Conservation (phyloP, 2,329 filamentous ascomycete genomes). For the Boeremia exigua region DNA sequence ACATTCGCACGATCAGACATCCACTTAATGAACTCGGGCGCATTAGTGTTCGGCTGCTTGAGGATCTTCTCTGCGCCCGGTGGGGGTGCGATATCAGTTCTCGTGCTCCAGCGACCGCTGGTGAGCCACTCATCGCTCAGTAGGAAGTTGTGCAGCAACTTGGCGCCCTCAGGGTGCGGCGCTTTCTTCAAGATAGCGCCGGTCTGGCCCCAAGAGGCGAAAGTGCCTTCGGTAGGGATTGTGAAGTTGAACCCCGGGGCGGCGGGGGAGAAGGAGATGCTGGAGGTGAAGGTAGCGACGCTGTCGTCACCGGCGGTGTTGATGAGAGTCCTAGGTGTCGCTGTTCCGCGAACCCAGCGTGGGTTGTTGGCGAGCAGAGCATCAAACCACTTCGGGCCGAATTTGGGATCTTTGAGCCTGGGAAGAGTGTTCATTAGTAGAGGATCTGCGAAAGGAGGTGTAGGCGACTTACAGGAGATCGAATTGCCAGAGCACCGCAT, state of each 20-base stretch:
- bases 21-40: conserved; percentile 48
- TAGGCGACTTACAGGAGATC: conserved; percentile 49
- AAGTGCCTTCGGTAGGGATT: conserved; percentile 47
- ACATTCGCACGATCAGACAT: conserved; percentile 53
- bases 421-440: not conserved
- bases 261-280: not conserved
- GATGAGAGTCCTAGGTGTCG: conserved; percentile 51
- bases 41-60: conserved; percentile 45
- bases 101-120: conserved; percentile 45
- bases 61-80: conserved; percentile 38
- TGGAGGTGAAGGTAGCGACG: conserved; percentile 26
- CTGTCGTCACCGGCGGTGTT: conserved; percentile 28
- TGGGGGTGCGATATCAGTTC: conserved; percentile 43
- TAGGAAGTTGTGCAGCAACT: conserved; percentile 58
- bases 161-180: conserved; percentile 58
- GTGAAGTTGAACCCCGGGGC: conserved; percentile 6
- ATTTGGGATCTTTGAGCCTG: conserved; percentile 36
- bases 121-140: conserved; percentile 52
- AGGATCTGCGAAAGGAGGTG: not conserved
- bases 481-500: conserved; percentile 61
- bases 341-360: conserved; percentile 60
- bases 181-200: conserved; percentile 58
- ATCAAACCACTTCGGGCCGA: conserved; percentile 58
- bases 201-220: conserved; percentile 58
- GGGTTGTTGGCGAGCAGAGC: conserved; percentile 57